These are phyloP conservation scores for Amanita polypyramis DNA, from an alignment of 768 basidiomycete genomes.

Conservation along the genomic window DNA sequence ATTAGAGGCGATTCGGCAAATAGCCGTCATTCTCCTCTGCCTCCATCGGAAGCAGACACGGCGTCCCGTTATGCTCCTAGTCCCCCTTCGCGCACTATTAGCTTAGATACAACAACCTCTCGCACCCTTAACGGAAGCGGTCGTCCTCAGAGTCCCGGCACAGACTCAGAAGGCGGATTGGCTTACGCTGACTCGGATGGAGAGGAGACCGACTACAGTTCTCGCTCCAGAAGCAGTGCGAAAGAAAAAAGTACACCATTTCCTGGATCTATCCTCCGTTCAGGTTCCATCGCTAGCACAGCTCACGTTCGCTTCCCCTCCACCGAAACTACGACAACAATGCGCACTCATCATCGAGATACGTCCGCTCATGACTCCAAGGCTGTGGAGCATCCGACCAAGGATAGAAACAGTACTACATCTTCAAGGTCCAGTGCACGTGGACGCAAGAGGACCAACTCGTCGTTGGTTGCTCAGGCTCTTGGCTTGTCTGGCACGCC, in stretches of 20 bases:
- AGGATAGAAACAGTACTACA: slow-evolving; percentile 14
- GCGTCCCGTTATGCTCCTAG: slow-evolving; percentile 8
- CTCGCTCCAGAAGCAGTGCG: slow-evolving; percentile 8
- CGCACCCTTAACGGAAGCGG: background rate
- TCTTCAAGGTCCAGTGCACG: slow-evolving; percentile 5
- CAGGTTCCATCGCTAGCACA: slow-evolving; percentile 14
- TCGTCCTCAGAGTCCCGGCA: slow-evolving; percentile 21
- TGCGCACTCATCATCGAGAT: background rate
- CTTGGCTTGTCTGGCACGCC: slow-evolving; percentile 31
- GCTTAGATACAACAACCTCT: background rate
- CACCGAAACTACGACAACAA: slow-evolving; percentile 5
- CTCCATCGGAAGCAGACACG: slow-evolving; percentile 6
- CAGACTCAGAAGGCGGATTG: slow-evolving; percentile 36
- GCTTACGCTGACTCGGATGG: slow-evolving; percentile 42
- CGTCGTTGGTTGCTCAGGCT: slow-evolving; percentile 30
- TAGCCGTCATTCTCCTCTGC: background rate
- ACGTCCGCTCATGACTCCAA: background rate
- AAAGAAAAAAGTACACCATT: slow-evolving; percentile 16
- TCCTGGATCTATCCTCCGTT: slow-evolving; percentile 16
- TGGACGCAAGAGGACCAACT: slow-evolving; percentile 18
- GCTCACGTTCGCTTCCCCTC: slow-evolving; percentile 9
- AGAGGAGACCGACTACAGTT: slow-evolving; percentile 18
- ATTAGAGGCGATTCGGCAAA: background rate
- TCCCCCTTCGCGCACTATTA: slow-evolving; percentile 5
- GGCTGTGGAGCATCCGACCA: background rate